These are phyloP conservation scores for Mycena latifolia DNA, from an alignment of 768 basidiomycete genomes.

Conservation along the genomic window DNA sequence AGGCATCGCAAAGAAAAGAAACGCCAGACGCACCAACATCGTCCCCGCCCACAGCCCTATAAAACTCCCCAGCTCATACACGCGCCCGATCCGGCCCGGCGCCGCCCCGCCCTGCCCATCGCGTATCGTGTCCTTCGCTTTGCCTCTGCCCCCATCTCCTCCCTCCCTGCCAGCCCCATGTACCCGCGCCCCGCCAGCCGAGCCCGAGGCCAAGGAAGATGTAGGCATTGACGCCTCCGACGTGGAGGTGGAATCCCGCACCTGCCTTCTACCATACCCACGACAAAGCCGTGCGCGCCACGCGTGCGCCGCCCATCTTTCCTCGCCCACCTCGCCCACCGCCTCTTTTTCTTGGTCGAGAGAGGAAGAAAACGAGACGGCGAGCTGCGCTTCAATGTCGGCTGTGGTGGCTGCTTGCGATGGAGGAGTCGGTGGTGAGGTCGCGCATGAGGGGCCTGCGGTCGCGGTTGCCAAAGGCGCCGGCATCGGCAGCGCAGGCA, in stretches of 20 bases:
- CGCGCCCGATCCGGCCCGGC: conserved; percentile 26
- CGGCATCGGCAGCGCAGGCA: too few species aligned
- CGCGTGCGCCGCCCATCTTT: neutral
- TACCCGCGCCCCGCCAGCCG: too few species aligned
- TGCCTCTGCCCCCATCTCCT: neutral
- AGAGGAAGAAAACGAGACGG: too few species aligned
- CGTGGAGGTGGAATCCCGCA: too few species aligned
- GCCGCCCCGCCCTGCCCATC: conserved; percentile 1
- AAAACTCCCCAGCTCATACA: conserved; percentile 58
- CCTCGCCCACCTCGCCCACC: neutral
- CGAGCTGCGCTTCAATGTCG: too few species aligned
- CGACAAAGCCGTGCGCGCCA: conserved; percentile 24
- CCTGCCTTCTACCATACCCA: too few species aligned
- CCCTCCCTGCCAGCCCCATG: neutral
- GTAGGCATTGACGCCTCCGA: too few species aligned
- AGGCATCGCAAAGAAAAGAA: neutral
- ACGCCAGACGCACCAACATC: conserved; percentile 49
- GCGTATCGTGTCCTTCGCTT: too few species aligned
- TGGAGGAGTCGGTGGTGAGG: too few species aligned
- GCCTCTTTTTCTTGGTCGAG: neutral
- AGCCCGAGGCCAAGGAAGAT: neutral
- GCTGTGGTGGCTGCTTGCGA: too few species aligned
- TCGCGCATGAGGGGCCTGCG: too few species aligned
- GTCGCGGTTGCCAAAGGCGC: too few species aligned
- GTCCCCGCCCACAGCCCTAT: conserved; percentile 63